phyloP scores from a whole-genome alignment of 441 rosid genomes.

The Francoa sonchifolia region DNA sequence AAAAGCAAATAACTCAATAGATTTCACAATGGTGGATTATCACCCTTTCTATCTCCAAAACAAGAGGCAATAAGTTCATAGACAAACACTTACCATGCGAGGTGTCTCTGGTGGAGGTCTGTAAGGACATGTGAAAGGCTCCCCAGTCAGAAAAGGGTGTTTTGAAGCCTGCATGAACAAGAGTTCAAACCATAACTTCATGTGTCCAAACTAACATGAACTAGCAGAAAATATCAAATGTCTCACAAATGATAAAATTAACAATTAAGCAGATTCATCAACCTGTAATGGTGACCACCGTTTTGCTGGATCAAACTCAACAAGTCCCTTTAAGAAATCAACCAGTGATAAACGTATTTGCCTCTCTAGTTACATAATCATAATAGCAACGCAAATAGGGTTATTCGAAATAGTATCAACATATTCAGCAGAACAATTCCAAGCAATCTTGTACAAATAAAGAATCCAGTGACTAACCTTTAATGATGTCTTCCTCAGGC shows the following conservation, averaged over 20 bases:
- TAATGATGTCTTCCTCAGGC: constrained; percentile 59
- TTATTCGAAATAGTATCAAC: constrained; percentile 9
- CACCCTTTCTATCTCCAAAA: constrained; percentile 1
- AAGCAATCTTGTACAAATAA: constrained; percentile 3
- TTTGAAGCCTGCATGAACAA: constrained; percentile 72
- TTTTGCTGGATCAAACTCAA: constrained; percentile 97
- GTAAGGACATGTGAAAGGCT: constrained; percentile 90
- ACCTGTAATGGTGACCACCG: constrained; percentile 99
- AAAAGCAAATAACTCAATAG: constrained; percentile 5
- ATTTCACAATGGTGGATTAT: not conserved
- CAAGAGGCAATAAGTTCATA: constrained; percentile 4
- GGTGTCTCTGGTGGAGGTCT: constrained; percentile 80
- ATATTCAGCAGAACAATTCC: not conserved
- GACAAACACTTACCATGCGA: constrained; percentile 50
- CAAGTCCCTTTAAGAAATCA: constrained; percentile 96
- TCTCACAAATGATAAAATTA: constrained; percentile 1
- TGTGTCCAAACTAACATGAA: constrained; percentile 1
- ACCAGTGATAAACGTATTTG: constrained; percentile 79
- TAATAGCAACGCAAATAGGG: constrained; percentile 10
- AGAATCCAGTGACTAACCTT: constrained; percentile 41
- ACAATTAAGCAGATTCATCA: constrained; percentile 14
- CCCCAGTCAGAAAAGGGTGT: constrained; percentile 98
- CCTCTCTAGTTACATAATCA: constrained; percentile 48
- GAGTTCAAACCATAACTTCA: constrained; percentile 12
- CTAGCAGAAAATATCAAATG: constrained; percentile 7